These are phyloP conservation scores for Myxozyma mucilagina DNA, from an alignment of 805 yeast species.

Conservation along the genomic window DNA sequence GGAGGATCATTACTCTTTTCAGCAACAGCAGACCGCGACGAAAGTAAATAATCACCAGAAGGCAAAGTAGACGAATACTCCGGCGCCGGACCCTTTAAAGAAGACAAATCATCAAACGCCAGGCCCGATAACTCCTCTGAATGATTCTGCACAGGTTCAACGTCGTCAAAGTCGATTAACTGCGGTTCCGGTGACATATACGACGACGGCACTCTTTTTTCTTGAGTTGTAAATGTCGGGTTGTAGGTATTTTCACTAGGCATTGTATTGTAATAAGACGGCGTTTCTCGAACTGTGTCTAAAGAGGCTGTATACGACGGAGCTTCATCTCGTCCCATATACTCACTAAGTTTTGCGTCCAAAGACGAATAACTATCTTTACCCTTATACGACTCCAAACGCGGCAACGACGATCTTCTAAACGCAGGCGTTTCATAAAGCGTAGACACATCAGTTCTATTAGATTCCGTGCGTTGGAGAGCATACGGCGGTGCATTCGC, in stretches of 20 bases:
- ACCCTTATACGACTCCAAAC: slow-evolving; percentile 21
- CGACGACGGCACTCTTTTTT: too few relatives aligned
- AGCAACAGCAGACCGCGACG: too few relatives aligned
- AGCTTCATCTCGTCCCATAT: slow-evolving; percentile 7
- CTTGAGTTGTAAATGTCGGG: too few relatives aligned
- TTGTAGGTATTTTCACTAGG: too few relatives aligned
- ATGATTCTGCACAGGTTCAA: slow-evolving; percentile 7
- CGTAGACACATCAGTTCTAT: slow-evolving; percentile 11
- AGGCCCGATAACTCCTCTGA: background rate
- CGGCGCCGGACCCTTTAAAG: too few relatives aligned
- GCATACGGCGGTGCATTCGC: slow-evolving; percentile 2
- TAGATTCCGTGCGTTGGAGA: slow-evolving; percentile 5
- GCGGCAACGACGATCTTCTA: slow-evolving; percentile 19
- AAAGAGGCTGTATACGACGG: background rate
- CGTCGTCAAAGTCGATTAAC: slow-evolving; percentile 27
- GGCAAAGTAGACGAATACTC: too few relatives aligned
- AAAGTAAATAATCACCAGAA: too few relatives aligned
- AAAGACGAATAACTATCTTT: slow-evolving; percentile 15
- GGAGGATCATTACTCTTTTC: background rate
- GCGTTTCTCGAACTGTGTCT: background rate
- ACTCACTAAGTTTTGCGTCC: slow-evolving; percentile 26
- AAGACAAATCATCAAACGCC: background rate
- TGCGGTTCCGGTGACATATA: background rate
- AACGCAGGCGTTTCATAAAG: slow-evolving; percentile 26
- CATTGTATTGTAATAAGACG: background rate